Conservation (phyloP, 768 basidiomycete species). For the Russula earlei region DNA sequence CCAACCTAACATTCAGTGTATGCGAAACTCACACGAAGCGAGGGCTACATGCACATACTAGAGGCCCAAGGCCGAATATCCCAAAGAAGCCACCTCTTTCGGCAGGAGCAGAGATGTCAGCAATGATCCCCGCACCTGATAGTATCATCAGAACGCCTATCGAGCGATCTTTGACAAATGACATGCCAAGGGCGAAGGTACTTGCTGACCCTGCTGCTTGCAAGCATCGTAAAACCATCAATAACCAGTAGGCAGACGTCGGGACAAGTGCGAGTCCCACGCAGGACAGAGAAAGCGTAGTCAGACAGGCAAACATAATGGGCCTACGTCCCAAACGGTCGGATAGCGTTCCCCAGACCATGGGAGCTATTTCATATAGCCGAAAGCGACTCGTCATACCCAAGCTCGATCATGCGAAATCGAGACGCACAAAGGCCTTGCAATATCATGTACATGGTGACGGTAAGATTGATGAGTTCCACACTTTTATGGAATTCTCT, state of each 20-base stretch:
- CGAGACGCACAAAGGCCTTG: conserved; percentile 46
- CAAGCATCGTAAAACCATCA: conserved; percentile 67
- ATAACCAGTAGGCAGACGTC: conserved; percentile 60
- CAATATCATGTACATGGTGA: conserved; percentile 67
- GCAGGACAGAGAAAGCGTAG: conserved; percentile 56
- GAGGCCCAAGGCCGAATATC: conserved; percentile 53
- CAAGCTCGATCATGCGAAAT: no score
- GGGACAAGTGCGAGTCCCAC: conserved; percentile 49
- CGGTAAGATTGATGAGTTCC: conserved; percentile 71
- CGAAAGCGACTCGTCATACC: neutral
- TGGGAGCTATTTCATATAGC: conserved; percentile 28
- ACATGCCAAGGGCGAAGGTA: conserved; percentile 60
- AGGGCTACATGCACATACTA: conserved; percentile 32
- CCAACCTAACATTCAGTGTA: conserved; percentile 22
- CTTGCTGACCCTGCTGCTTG: conserved; percentile 77
- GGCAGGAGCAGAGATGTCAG: conserved; percentile 62
- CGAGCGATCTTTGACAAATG: neutral
- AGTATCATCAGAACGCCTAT: neutral
- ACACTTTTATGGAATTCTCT: conserved; percentile 52
- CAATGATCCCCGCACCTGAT: conserved; percentile 63
- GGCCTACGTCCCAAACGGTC: conserved; percentile 57
- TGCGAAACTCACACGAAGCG: neutral
- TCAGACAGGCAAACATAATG: conserved; percentile 52
- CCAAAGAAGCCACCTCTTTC: conserved; percentile 74
- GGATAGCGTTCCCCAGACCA: conserved; percentile 59